These are phyloP conservation scores for Kodamaea leandrae DNA, from an alignment of 805 yeast genomes.

Conservation along the genomic window DNA sequence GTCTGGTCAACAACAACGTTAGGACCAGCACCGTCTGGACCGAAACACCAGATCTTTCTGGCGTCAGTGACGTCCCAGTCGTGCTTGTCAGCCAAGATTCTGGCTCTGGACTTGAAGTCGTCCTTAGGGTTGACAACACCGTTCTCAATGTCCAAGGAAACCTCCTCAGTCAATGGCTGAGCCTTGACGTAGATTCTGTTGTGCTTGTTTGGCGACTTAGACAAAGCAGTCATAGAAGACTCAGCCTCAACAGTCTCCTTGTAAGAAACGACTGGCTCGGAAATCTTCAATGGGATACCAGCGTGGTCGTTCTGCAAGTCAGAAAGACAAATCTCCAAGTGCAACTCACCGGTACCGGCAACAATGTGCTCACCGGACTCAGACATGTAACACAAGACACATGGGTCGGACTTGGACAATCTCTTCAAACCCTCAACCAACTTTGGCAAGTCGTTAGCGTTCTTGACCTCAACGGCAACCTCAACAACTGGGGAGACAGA, in stretches of 20 bases:
- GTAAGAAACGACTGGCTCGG: conserved; percentile 98
- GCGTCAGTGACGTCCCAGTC: conserved; percentile 99
- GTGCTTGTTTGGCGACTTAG: conserved; percentile 99
- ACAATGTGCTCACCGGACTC: conserved; percentile 99
- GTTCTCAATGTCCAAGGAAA: conserved; percentile 82
- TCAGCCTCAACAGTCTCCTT: conserved; percentile 96
- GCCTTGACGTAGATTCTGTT: conserved; percentile 99
- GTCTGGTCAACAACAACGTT: conserved; percentile 99
- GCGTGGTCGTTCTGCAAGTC: conserved; percentile 99
- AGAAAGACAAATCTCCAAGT: conserved; percentile 93
- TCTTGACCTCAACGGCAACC: conserved; percentile 99
- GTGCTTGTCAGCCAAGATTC: conserved; percentile 97
- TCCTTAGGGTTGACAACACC: conserved; percentile 94
- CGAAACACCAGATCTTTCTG: conserved; percentile 99
- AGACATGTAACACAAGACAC: conserved; percentile 84
- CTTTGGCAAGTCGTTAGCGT: conserved; percentile 99
- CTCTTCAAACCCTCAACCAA: conserved; percentile 99
- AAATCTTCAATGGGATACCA: conserved; percentile 96
- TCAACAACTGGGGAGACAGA: conserved; percentile 99
- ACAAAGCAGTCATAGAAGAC: conserved; percentile 93
- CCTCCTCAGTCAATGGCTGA: conserved; percentile 93
- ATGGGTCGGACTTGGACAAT: conserved; percentile 98
- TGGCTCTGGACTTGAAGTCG: conserved; percentile 98
- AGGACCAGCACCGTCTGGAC: conserved; percentile 99
- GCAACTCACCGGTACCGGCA: conserved; percentile 99